Evolutionary conservation across 1,139 yeast genomes (phyloP).

Genomic region (Zhuliangozyma parablackwelliae): DNA sequence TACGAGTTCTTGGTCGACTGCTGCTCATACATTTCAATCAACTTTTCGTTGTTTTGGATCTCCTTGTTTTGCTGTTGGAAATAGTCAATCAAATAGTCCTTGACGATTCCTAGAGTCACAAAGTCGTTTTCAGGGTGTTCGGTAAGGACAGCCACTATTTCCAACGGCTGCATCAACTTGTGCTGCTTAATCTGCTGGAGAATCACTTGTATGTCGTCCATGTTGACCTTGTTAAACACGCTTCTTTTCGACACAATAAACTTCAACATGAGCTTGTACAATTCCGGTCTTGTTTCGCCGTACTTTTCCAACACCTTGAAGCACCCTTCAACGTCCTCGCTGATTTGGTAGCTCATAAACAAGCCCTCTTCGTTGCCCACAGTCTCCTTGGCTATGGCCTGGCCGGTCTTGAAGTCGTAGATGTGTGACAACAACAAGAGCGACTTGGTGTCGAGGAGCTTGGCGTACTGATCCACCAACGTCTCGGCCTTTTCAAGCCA

Average conservation of each 20-base stretch:
- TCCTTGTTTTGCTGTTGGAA: slow-evolving; percentile 62
- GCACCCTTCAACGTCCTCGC: slow-evolving; percentile 56
- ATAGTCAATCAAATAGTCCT: slow-evolving; percentile 61
- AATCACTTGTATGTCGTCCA: slow-evolving; percentile 43
- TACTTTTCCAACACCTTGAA: slow-evolving; percentile 52
- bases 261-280: slow-evolving; percentile 63
- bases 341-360: slow-evolving; percentile 59
- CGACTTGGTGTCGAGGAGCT: slow-evolving; percentile 52
- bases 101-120: slow-evolving; percentile 70
- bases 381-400: slow-evolving; percentile 29
- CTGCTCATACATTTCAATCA: slow-evolving; percentile 62
- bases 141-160: slow-evolving; percentile 60
- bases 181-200: slow-evolving; percentile 50
- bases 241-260: slow-evolving; percentile 59
- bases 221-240: slow-evolving; percentile 46
- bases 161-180: slow-evolving; percentile 67
- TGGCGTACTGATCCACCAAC: slow-evolving; percentile 42
- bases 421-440: slow-evolving; percentile 65
- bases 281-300: slow-evolving; percentile 59
- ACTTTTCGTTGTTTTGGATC: slow-evolving; percentile 60
- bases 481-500: slow-evolving; percentile 68
- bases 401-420: slow-evolving; percentile 52
- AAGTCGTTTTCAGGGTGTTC: slow-evolving; percentile 41
- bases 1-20: slow-evolving; percentile 59
- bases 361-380: slow-evolving; percentile 57